Evolutionary conservation across 2,329 filamentous ascomycete genomes (phyloP).

Genomic region (Teratosphaeria gauchensis): DNA sequence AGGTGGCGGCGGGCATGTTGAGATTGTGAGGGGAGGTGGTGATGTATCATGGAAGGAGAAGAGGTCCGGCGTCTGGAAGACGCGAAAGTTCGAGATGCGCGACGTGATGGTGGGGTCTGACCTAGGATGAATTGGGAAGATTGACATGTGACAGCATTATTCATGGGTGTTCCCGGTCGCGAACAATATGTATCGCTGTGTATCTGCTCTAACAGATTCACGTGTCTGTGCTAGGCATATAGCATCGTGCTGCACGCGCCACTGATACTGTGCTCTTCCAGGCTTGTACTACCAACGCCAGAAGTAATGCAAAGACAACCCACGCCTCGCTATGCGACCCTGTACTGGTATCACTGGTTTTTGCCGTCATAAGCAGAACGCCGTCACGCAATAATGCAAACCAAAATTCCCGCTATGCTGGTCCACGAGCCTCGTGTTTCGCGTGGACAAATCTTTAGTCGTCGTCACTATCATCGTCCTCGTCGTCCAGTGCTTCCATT

Average conservation of each 20-base stretch:
- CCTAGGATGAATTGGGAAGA: not conserved
- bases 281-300: not conserved
- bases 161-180: not conserved
- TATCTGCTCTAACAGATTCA: not conserved
- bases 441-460: constrained; percentile 3
- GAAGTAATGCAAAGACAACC: not conserved
- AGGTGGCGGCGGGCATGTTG: constrained; percentile 26
- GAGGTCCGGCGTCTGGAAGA: not conserved
- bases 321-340: not conserved
- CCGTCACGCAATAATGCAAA: not conserved
- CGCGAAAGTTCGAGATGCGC: not conserved
- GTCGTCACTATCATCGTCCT: constrained; percentile 20
- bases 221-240: not conserved
- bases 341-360: not conserved
- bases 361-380: not conserved
- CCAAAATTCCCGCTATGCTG: not conserved
- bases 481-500: constrained; percentile 64
- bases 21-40: not conserved
- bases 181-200: not conserved
- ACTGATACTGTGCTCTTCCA: not conserved
- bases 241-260: not conserved
- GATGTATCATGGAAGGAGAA: not conserved
- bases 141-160: not conserved
- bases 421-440: not conserved
- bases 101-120: not conserved